These are phyloP conservation scores for Jaltomata sinuosa DNA, from an alignment of 257 asterid species.

Conservation along the genomic window DNA sequence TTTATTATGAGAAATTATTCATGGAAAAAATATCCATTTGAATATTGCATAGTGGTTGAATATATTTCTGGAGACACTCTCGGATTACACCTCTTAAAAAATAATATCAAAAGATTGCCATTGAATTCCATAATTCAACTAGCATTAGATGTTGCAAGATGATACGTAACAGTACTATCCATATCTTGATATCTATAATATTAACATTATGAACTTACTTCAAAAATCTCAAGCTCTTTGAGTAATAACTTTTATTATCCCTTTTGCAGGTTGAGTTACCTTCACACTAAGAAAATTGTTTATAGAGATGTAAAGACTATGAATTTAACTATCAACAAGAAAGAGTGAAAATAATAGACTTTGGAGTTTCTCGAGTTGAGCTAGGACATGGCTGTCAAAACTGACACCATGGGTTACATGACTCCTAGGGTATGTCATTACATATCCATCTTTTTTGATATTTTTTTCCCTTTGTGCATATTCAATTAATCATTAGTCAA, in stretches of 20 bases:
- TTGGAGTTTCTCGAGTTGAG: conserved; percentile 17
- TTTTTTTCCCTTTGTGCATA: too few relatives aligned
- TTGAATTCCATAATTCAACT: background rate
- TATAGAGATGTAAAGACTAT: conserved; percentile 20
- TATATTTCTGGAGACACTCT: conserved; percentile 12
- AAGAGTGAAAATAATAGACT: conserved; percentile 14
- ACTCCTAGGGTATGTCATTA: conserved; percentile 15
- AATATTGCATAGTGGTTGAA: conserved; percentile 16
- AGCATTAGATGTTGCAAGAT: conserved; percentile 16
- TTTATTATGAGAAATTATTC: background rate
- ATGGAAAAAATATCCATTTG: background rate
- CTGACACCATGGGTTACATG: conserved; percentile 15
- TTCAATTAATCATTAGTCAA: too few relatives aligned
- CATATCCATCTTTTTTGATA: background rate
- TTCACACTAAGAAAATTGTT: conserved; percentile 14
- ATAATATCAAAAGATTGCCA: background rate
- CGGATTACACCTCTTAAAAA: background rate
- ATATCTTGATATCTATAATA: too few relatives aligned
- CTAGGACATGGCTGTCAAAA: background rate
- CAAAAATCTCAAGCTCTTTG: too few relatives aligned
- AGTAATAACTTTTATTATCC: too few relatives aligned
- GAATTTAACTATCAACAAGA: conserved; percentile 7
- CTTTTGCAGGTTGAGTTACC: conserved; percentile 18
- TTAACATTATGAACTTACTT: too few relatives aligned
- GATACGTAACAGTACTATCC: too few relatives aligned